phyloP scores from a whole-genome alignment of 805 yeast species.

The Wickerhamomyces ciferrii region DNA sequence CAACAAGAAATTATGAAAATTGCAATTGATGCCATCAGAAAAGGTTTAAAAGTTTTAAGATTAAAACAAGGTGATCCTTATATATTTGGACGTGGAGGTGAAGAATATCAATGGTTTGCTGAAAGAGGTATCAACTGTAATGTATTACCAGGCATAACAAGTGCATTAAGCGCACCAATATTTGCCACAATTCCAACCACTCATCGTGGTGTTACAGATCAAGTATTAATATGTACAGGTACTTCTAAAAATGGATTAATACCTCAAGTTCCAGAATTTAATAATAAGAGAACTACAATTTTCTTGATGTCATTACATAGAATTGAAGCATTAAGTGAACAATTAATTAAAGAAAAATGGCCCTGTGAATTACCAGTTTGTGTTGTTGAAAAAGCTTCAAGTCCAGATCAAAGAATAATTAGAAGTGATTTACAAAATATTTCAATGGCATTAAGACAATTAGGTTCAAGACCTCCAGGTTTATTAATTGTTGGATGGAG shows the following conservation, averaged over 20 bases:
- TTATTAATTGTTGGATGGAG: slow-evolving; percentile 76
- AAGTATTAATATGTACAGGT: slow-evolving; percentile 89
- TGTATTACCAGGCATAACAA: slow-evolving; percentile 85
- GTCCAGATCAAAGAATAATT: slow-evolving; percentile 86
- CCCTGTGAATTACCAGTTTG: slow-evolving; percentile 70
- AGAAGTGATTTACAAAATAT: slow-evolving; percentile 65
- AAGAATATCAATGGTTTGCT: slow-evolving; percentile 70
- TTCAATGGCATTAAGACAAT: slow-evolving; percentile 64
- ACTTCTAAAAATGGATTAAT: slow-evolving; percentile 84
- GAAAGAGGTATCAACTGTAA: slow-evolving; percentile 64
- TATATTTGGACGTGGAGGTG: slow-evolving; percentile 95
- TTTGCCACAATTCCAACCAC: slow-evolving; percentile 84
- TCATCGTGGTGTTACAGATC: slow-evolving; percentile 88
- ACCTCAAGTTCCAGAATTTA: slow-evolving; percentile 74
- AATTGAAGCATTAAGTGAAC: slow-evolving; percentile 40
- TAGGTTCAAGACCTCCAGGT: slow-evolving; percentile 93
- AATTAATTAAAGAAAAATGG: slow-evolving; percentile 59
- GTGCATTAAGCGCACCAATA: slow-evolving; percentile 85
- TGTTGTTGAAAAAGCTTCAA: slow-evolving; percentile 84
- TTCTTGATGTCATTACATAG: slow-evolving; percentile 90
- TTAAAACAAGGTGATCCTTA: slow-evolving; percentile 97
- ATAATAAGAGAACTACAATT: slow-evolving; percentile 69
- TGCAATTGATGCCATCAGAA: slow-evolving; percentile 58
- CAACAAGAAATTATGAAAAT: slow-evolving; percentile 76
- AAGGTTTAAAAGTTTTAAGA: slow-evolving; percentile 77